Conservation (phyloP, 176 grass and related monocot genomes). For the Puccinellia tenuiflora region DNA sequence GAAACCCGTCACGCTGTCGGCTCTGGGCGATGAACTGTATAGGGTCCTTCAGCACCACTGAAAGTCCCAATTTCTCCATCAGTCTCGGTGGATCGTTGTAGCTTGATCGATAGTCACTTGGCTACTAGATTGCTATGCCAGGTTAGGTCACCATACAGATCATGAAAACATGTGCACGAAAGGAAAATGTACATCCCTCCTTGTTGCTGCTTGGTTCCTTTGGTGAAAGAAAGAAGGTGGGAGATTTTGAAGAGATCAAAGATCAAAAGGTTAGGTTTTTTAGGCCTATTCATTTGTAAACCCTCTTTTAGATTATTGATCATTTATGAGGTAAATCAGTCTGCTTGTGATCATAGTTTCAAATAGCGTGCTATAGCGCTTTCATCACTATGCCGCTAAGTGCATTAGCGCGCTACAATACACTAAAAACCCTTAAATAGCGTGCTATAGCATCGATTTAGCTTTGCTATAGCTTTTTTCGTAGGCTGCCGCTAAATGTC, state of each 20-base stretch:
- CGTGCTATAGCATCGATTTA: no score
- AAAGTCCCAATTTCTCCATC: conserved; percentile 22
- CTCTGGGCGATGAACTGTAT: conserved; percentile 79
- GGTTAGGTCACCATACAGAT: conserved; percentile 34
- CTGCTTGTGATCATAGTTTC: background rate
- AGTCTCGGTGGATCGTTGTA: no score
- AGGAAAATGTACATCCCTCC: conserved; percentile 34
- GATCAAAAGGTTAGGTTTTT: conserved; percentile 22
- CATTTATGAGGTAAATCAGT: conserved; percentile 18
- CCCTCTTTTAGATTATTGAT: conserved; percentile 12
- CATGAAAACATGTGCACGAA: conserved; percentile 25
- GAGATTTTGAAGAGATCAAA: conserved; percentile 33
- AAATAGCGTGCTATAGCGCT: no score
- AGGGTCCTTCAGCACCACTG: conserved; percentile 82
- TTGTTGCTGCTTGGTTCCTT: conserved; percentile 27
- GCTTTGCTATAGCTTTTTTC: no score
- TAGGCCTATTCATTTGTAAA: conserved; percentile 30
- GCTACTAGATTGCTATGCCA: conserved; percentile 28
- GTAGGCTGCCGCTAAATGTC: no score
- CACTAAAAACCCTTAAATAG: no score
- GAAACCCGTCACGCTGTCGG: conserved; percentile 64
- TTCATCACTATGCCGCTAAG: no score
- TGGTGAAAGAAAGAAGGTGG: conserved; percentile 7
- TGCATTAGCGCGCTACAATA: no score
- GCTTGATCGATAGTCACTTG: background rate